A percentile compares a stretch with the other conserved stretches of the same genome.
phyloP scores from a whole-genome alignment of 2,329 filamentous ascomycete genomes.

The Neofusicoccum sp. region DNA sequence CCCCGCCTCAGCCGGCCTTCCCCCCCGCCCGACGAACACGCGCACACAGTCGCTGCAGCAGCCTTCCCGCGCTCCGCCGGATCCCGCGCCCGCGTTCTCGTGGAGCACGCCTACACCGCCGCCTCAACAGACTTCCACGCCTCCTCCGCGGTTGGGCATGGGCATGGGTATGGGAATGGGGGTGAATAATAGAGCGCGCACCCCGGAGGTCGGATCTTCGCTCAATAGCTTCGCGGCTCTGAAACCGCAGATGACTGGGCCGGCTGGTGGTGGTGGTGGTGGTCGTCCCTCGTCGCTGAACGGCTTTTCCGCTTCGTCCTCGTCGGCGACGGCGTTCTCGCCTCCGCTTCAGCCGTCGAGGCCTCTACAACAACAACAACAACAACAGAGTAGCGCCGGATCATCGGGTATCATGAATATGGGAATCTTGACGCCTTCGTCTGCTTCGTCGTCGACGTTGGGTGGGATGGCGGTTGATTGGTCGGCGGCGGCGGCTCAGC shows the following conservation, averaged over 20 bases:
- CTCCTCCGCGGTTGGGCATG: slow-evolving; percentile 8
- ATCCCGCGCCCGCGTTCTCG: slow-evolving; percentile 42
- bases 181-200: not conserved
- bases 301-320: slow-evolving; percentile 28
- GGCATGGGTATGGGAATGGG: too few species aligned
- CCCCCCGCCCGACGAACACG: slow-evolving; percentile 30
- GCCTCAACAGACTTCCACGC: slow-evolving; percentile 19
- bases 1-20: slow-evolving; percentile 30
- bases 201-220: slow-evolving; percentile 45
- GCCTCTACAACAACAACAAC: slow-evolving; percentile 24
- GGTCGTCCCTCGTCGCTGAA: not conserved
- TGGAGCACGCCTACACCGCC: slow-evolving; percentile 47
- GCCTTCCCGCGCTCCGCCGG: slow-evolving; percentile 26
- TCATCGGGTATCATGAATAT: slow-evolving; percentile 8
- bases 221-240: slow-evolving; percentile 49
- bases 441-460: slow-evolving; percentile 23
- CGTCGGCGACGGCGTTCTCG: slow-evolving; percentile 31
- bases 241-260: slow-evolving; percentile 31
- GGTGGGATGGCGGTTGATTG: not conserved
- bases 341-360: slow-evolving; percentile 38
- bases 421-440: slow-evolving; percentile 13
- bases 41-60: slow-evolving; percentile 27
- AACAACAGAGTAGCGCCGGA: slow-evolving; percentile 19
- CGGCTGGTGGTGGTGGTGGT: not conserved
- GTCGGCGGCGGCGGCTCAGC: not conserved